Evolutionary conservation across 495 filamentous ascomycete genomes (phyloP).

Genomic region (Tuber aestivum): DNA sequence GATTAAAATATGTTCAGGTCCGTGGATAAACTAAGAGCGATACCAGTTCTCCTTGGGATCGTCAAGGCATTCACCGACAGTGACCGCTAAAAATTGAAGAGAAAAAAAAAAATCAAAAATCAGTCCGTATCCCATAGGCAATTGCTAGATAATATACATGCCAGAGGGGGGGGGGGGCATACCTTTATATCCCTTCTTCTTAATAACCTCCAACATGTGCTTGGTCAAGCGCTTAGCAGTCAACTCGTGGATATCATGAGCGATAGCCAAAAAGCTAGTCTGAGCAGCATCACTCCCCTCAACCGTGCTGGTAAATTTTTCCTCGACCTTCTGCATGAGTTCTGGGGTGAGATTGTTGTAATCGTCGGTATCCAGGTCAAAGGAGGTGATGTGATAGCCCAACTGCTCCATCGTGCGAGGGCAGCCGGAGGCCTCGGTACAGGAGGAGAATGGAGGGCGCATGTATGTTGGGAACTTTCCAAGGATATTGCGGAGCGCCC

Average conservation of each 20-base stretch:
- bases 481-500: slow-evolving; percentile 38
- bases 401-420: slow-evolving; percentile 37
- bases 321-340: slow-evolving; percentile 29
- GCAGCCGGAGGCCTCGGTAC: slow-evolving; percentile 32
- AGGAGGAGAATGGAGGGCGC: slow-evolving; percentile 46
- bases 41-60: slow-evolving; percentile 33
- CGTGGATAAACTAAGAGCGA: slow-evolving; percentile 9
- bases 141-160: not conserved
- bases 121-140: slow-evolving; percentile 7
- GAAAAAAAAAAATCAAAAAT: not conserved
- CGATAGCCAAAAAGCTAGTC: slow-evolving; percentile 21
- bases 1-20: not conserved
- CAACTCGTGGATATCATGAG: slow-evolving; percentile 28
- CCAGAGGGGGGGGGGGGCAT: not conserved
- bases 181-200: slow-evolving; percentile 14
- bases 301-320: slow-evolving; percentile 33
- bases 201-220: slow-evolving; percentile 17
- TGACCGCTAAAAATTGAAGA: slow-evolving; percentile 15
- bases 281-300: not conserved
- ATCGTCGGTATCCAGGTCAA: slow-evolving; percentile 48
- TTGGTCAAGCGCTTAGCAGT: slow-evolving; percentile 9
- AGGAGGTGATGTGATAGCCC: slow-evolving; percentile 47
- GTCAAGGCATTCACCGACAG: slow-evolving; percentile 32
- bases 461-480: slow-evolving; percentile 47
- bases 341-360: slow-evolving; percentile 39